Conservation (phyloP, 2,329 filamentous ascomycete species). For the Penicillium olsonii region DNA sequence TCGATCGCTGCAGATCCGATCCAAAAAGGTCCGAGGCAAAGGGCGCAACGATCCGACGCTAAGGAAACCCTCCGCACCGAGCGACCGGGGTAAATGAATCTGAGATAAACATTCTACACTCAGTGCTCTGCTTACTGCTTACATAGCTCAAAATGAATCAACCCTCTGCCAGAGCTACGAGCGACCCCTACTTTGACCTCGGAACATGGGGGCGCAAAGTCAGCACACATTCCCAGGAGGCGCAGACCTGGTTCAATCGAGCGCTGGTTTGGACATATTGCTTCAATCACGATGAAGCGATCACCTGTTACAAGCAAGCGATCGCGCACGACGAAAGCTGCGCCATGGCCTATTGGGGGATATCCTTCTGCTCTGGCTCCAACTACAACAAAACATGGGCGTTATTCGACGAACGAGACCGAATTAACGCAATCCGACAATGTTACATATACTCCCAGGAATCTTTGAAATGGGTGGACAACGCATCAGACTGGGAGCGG, state of each 20-base stretch:
- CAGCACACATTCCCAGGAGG: conserved; percentile 27
- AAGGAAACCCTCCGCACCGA: conserved; percentile 16
- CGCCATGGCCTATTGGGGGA: conserved; percentile 35
- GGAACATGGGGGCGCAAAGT: conserved; percentile 36
- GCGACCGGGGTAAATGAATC: not conserved
- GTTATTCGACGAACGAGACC: conserved; percentile 17
- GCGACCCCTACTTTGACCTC: conserved; percentile 31
- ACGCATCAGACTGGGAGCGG: conserved; percentile 25
- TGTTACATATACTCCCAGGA: conserved; percentile 18
- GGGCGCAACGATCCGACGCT: conserved; percentile 1
- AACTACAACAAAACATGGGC: conserved; percentile 27
- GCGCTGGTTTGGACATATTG: conserved; percentile 36
- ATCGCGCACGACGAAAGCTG: conserved; percentile 31
- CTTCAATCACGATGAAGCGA: conserved; percentile 40
- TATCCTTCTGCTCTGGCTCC: conserved; percentile 22
- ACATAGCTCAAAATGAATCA: conserved; percentile 6
- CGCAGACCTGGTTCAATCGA: conserved; percentile 36
- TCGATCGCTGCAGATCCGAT: too few relatives aligned
- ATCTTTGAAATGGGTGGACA: conserved; percentile 8
- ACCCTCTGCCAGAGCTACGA: conserved; percentile 11
- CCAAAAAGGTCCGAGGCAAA: conserved; percentile 16
- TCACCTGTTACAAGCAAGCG: conserved; percentile 31
- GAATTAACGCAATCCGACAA: conserved; percentile 15
- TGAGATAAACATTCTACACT: not conserved
- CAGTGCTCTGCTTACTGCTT: not conserved